These are phyloP conservation scores for Cercophora samala DNA, from an alignment of 495 filamentous ascomycete genomes.

Conservation along the genomic window DNA sequence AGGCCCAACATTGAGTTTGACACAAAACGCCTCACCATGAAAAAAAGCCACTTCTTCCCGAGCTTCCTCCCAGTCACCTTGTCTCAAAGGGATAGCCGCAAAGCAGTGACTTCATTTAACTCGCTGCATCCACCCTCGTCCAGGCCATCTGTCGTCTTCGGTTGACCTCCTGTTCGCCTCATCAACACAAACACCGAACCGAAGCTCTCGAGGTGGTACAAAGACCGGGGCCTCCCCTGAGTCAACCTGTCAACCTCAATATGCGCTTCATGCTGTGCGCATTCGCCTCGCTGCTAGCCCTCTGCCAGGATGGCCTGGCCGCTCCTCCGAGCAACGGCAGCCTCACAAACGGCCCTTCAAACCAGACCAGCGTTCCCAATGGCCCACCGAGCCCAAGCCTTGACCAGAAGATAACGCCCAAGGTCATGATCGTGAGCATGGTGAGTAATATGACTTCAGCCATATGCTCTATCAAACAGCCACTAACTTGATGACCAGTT, in stretches of 20 bases:
- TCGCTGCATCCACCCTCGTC: slow-evolving; percentile 6
- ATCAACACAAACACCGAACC: background rate
- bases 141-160: background rate
- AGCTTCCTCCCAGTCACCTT: background rate
- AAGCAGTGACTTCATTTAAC: background rate
- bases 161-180: background rate
- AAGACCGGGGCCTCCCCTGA: background rate
- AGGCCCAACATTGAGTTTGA: background rate
- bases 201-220: slow-evolving; percentile 1
- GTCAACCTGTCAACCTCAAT: background rate
- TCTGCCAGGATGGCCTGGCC: background rate
- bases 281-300: background rate
- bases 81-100: background rate
- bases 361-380: no score
- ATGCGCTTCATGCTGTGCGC: slow-evolving; percentile 2
- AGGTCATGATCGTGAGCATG: slow-evolving; percentile 70
- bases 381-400: background rate
- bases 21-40: background rate
- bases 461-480: background rate
- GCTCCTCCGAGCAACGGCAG: background rate
- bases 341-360: background rate
- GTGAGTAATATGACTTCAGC: no score
- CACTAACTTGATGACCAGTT: slow-evolving; percentile 47
- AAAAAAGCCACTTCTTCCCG: background rate
- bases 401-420: slow-evolving; percentile 50